Percentiles rank a stretch among this genome's conserved stretches.
These are phyloP conservation scores for Neurospora tetraspora DNA, from an alignment of 495 filamentous ascomycete species.

Conservation along the genomic window DNA sequence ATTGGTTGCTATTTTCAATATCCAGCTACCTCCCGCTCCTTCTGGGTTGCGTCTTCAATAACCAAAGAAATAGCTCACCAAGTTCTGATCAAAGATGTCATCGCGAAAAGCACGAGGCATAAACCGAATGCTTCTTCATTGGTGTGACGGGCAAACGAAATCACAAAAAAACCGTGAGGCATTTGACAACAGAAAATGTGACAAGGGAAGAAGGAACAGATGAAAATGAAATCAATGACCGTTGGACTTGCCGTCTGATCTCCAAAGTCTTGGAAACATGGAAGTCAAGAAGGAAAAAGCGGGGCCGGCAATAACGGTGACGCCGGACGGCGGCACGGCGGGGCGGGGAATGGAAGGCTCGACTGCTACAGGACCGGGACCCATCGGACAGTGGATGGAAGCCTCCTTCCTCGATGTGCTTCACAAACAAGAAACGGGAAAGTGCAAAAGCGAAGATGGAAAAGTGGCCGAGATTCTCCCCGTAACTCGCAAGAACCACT, in stretches of 20 bases:
- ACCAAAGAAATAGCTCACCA: background rate
- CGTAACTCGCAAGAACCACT: background rate
- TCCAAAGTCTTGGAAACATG: background rate
- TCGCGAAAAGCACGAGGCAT: background rate
- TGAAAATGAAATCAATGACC: background rate
- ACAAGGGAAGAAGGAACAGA: background rate
- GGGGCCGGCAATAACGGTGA: background rate
- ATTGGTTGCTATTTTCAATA: background rate
- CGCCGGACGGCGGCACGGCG: background rate
- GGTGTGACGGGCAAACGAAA: background rate
- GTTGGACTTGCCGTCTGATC: background rate
- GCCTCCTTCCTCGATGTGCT: background rate
- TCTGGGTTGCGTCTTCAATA: background rate
- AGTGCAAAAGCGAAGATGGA: background rate
- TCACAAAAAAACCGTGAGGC: background rate
- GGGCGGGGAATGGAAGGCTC: background rate
- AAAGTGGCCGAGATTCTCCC: slow-evolving; percentile 5
- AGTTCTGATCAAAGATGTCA: background rate
- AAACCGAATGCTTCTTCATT: background rate
- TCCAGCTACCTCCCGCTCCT: background rate
- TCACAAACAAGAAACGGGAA: background rate
- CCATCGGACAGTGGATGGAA: background rate
- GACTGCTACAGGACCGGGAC: background rate
- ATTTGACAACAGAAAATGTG: background rate
- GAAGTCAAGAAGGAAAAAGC: background rate